Base-by-base conservation (phyloP, 2,329 filamentous ascomycete species). In the Colletotrichum tropicale region DNA sequence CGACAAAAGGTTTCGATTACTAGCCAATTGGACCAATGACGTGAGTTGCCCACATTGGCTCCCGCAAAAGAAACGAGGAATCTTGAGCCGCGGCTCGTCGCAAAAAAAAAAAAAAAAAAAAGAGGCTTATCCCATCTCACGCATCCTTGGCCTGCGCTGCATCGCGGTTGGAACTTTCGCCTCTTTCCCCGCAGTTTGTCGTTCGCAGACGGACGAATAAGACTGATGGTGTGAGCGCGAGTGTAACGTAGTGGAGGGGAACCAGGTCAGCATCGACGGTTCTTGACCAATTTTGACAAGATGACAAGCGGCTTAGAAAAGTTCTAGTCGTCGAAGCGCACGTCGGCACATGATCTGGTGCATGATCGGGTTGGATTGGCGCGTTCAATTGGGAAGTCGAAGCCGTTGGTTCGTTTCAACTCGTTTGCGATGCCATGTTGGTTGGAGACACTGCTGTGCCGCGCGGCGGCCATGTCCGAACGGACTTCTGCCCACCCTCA, bases 201-300 rank as follows among this genome's bases (percentile, higher is more conserved):
- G 34, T 56, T 52, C 32, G 64, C 71, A 65, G 26, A 58, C 21
- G 73, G 73, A 36, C 73, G 61, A 75, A 75, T 75, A 56, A 68
- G 70, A 75, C 64, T 64, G 38, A 28, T 56, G 67, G 58, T 21
- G 48, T 30, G 73, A 66, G 58, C 61, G 56, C 73, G 58, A 56
- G 64, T 75, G 73, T 65, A 75, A 73, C 70, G 70, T 73, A 69
- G 64, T 66, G 70, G 70, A 65, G 70, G 68, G 64, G 64, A 65
- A 74, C 18, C 69, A 67, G 26, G 69, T 67, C 62, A 75, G 62
- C 73, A 38, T 34, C 56, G 30, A 71, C 30, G 34, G 26, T 64
- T 52, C 69, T 65, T 75, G 64, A 34, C 73, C 56, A 38, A 4
- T 32, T 66, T 64, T 13, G 43, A 68, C 26, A 55, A 26, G 62